Evolutionary conservation across 179 eudicot species (phyloP).

Genomic region (Sideroxylon spinosum): DNA sequence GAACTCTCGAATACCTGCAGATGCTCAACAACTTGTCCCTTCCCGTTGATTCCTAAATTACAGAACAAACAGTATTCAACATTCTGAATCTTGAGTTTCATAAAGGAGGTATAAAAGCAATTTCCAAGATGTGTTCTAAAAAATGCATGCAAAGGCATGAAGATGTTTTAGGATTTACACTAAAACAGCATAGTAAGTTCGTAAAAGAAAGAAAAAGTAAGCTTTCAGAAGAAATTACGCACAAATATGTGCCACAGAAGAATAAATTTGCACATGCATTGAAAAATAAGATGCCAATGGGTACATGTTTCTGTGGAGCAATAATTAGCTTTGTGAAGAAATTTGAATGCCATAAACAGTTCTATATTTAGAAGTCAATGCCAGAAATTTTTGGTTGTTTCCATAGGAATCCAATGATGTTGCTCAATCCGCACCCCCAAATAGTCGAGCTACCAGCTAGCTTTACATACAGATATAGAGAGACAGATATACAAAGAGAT

Average conservation of each 20-base stretch:
- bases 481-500: neutral
- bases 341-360: neutral
- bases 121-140: neutral
- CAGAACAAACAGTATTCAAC: conserved; percentile 12
- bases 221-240: neutral
- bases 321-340: neutral
- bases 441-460: neutral
- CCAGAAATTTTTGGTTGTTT: neutral
- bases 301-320: neutral
- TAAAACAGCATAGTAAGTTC: too few species aligned
- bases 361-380: too few species aligned
- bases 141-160: too few species aligned
- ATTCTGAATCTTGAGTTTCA: neutral
- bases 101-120: neutral
- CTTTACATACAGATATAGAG: neutral
- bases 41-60: conserved; percentile 24
- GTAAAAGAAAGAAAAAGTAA: neutral
- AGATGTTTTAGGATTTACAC: too few species aligned
- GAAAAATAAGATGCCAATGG: neutral
- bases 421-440: neutral
- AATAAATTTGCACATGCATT: neutral
- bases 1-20: conserved; percentile 10
- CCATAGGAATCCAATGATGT: neutral
- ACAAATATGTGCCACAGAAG: neutral
- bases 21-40: conserved; percentile 16